Conservation (phyloP, 768 basidiomycete species). For the Auriscalpium orientale region DNA sequence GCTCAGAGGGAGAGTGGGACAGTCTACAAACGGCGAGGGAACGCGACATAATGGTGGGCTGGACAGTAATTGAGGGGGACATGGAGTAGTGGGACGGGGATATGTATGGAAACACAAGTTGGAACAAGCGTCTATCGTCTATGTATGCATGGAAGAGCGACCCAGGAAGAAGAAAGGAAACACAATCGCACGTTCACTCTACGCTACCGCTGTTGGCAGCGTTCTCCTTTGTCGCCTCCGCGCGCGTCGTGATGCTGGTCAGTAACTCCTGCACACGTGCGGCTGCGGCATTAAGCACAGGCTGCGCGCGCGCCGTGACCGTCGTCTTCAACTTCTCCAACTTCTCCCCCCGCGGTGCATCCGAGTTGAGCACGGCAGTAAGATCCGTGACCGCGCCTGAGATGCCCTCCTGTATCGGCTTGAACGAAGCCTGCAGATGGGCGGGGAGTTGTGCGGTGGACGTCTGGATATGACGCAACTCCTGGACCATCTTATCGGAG, state of each 20-base stretch:
- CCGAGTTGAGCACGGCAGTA: slow-evolving; percentile 43
- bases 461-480: slow-evolving; percentile 57
- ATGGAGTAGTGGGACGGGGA: too few relatives aligned
- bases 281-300: slow-evolving; percentile 43
- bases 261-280: slow-evolving; percentile 26
- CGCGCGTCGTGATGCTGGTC: slow-evolving; percentile 10
- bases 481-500: slow-evolving; percentile 57
- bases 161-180: neutral
- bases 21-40: too few relatives aligned
- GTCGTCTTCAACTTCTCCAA: slow-evolving; percentile 46
- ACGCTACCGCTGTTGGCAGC: slow-evolving; percentile 10
- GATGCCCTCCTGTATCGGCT: slow-evolving; percentile 50
- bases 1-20: too few relatives aligned
- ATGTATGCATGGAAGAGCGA: neutral
- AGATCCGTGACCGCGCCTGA: slow-evolving; percentile 47
- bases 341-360: slow-evolving; percentile 58
- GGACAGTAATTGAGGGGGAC: too few relatives aligned
- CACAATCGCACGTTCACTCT: slow-evolving; percentile 1
- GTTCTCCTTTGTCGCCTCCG: slow-evolving; percentile 16
- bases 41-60: too few relatives aligned
- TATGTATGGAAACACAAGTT: too few relatives aligned
- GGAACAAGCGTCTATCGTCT: neutral
- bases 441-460: slow-evolving; percentile 46
- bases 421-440: slow-evolving; percentile 51
- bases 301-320: slow-evolving; percentile 53